A percentile compares a stretch with the other conserved stretches of the same genome.
phyloP scores from a whole-genome alignment of 805 yeast species.

The Zygotorulaspora sp. region DNA sequence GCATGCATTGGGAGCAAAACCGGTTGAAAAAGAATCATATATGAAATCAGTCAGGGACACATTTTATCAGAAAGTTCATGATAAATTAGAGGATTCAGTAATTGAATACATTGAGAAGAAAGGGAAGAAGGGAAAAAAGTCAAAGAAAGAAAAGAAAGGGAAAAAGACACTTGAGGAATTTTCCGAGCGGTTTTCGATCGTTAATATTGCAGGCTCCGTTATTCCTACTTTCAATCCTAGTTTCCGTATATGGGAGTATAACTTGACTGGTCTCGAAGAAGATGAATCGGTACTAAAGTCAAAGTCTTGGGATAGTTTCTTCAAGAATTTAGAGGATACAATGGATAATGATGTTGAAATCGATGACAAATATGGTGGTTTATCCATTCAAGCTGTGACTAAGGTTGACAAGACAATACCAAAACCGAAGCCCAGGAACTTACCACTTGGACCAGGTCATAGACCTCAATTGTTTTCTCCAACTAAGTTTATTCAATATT shows the following conservation, averaged over 20 bases:
- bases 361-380: slow-evolving; percentile 13
- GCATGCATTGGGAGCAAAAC: slow-evolving; percentile 56
- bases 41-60: slow-evolving; percentile 53
- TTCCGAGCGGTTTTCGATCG: slow-evolving; percentile 61
- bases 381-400: slow-evolving; percentile 22
- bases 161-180: slow-evolving; percentile 15
- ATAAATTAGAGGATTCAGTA: slow-evolving; percentile 19
- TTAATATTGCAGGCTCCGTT: slow-evolving; percentile 67
- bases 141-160: slow-evolving; percentile 8
- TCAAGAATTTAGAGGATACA: slow-evolving; percentile 43
- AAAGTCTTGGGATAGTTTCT: slow-evolving; percentile 58
- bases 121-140: slow-evolving; percentile 16
- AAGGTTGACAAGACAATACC: slow-evolving; percentile 56
- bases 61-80: slow-evolving; percentile 47
- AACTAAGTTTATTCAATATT: slow-evolving; percentile 66
- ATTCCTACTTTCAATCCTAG: slow-evolving; percentile 86
- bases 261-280: slow-evolving; percentile 51
- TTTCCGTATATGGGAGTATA: slow-evolving; percentile 81
- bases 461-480: slow-evolving; percentile 69
- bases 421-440: slow-evolving; percentile 50
- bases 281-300: slow-evolving; percentile 12
- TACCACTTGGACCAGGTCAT: slow-evolving; percentile 72
- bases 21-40: slow-evolving; percentile 60
- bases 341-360: slow-evolving; percentile 14
- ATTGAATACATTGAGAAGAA: slow-evolving; percentile 16